Conservation (phyloP, 2,329 filamentous ascomycete species). For the Chaetoscypha palmicola region DNA sequence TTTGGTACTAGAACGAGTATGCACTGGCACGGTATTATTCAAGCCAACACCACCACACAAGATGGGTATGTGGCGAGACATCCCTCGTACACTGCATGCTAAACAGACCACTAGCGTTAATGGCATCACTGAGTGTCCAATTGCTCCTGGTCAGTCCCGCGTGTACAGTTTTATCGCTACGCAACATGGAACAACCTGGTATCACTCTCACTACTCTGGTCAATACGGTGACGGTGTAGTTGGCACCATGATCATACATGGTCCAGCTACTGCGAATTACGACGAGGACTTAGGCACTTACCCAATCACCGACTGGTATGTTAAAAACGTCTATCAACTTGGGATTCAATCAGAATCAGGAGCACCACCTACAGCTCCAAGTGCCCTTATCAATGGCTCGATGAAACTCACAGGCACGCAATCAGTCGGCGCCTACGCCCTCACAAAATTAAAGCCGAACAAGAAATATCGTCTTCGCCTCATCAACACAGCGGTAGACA, state of each 20-base stretch:
- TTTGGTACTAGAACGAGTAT: conserved; percentile 31
- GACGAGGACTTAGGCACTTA: conserved; percentile 51
- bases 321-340: conserved; percentile 22
- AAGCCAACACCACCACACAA: conserved; percentile 37
- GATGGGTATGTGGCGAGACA: conserved; percentile 31
- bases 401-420: conserved; percentile 2
- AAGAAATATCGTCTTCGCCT: conserved; percentile 39
- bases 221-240: conserved; percentile 27
- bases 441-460: conserved; percentile 27
- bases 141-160: conserved; percentile 37
- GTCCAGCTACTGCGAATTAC: conserved; percentile 49
- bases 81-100: conserved; percentile 32
- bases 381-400: conserved; percentile 18
- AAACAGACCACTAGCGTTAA: too few species aligned
- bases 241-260: conserved; percentile 48
- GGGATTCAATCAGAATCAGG: conserved; percentile 17
- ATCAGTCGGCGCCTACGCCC: conserved; percentile 15
- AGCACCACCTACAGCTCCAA: conserved; percentile 6
- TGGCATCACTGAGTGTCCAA: conserved; percentile 57
- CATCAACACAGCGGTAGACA: conserved; percentile 38
- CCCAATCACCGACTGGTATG: conserved; percentile 18
- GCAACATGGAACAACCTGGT: conserved; percentile 46
- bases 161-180: conserved; percentile 21
- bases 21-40: conserved; percentile 42
- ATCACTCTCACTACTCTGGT: conserved; percentile 49